Evolutionary conservation across 2,329 filamentous ascomycete species (phyloP), one percentile per base, ranked within the genome.

Genomic region (Alternaria incomplexa): DNA sequence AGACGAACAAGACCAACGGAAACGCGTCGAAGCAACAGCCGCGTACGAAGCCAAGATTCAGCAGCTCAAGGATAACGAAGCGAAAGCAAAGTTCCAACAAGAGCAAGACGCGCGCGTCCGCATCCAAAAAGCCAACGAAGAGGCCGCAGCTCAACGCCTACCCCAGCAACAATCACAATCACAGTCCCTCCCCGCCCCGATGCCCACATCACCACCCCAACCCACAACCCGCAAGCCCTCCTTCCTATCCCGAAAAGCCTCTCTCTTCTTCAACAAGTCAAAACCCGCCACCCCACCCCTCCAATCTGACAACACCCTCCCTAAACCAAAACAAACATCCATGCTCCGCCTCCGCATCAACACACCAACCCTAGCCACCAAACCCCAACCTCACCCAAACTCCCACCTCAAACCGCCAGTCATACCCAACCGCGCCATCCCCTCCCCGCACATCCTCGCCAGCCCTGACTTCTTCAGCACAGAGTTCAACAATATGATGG

Each of bases 291-390:
- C 20, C 26, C 40, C 26, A 15, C 8, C 26, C 26, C 26, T 26
- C 26, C 26, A 26, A 26, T 10, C 51, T 6, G n/a, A 50, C 47
- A 22, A 56, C 17, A 7, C 65, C 32, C 66, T 20, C 10, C 15
- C 57, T 4, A 58, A 45, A 10, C 64, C 64, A 3, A 70, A 70
- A 28, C 67, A 71, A 40, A 11, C 62, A 1, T 62, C 64, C 2
- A 48, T 70, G 45, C 44, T 72, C 22, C 68, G 64, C 15, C 62
- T 70, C 23, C 63, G 63, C 22, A 62, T 70, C 53, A 63, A 44
- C 44, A 65, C 62, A 6, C 56, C 61, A 12, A 53, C 20, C 20
- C 20, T 20, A 20, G 20, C 56, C 15, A 23, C 57, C 22, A 64
- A 62, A 8, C 15, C 53, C 36, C 12, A 48, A 44, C 20, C 30